Percentiles rank a stretch among this genome's conserved stretches.
Evolutionary conservation across 805 yeast genomes (phyloP).

Genomic region (Teunomyces stri): DNA sequence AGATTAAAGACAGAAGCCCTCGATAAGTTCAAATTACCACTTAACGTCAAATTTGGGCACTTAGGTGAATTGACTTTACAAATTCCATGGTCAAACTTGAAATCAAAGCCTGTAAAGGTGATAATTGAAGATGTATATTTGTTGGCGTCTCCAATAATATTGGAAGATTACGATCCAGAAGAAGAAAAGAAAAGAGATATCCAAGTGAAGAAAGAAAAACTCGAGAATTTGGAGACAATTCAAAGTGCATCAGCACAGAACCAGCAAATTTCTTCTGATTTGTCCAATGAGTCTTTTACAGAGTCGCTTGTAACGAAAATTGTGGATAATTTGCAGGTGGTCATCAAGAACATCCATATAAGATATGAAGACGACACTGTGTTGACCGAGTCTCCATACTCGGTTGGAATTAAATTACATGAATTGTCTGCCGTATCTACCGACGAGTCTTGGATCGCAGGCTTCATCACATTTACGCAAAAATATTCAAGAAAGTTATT

Average conservation of each 20-base stretch:
- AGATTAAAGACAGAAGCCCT: slow-evolving; percentile 83
- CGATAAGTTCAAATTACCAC: slow-evolving; percentile 80
- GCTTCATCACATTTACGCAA: slow-evolving; percentile 72
- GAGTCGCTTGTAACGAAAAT: slow-evolving; percentile 86
- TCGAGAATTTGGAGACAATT: slow-evolving; percentile 64
- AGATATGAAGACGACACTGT: slow-evolving; percentile 82
- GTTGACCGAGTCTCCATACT: slow-evolving; percentile 71
- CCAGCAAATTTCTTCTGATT: slow-evolving; percentile 27
- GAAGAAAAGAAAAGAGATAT: slow-evolving; percentile 60
- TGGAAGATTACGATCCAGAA: slow-evolving; percentile 51
- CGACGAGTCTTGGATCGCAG: slow-evolving; percentile 79
- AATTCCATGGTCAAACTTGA: slow-evolving; percentile 95
- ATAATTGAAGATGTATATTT: slow-evolving; percentile 82
- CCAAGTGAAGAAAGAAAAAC: slow-evolving; percentile 62
- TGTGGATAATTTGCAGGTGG: slow-evolving; percentile 87
- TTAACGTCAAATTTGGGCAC: slow-evolving; percentile 86
- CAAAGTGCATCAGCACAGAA: slow-evolving; percentile 43
- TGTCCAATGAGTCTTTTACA: slow-evolving; percentile 74
- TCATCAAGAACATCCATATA: slow-evolving; percentile 86
- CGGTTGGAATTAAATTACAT: slow-evolving; percentile 77
- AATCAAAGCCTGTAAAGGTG: slow-evolving; percentile 87
- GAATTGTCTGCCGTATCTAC: slow-evolving; percentile 93
- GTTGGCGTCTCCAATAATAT: slow-evolving; percentile 71
- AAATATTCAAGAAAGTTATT: slow-evolving; percentile 71
- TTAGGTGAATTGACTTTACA: slow-evolving; percentile 85